These are phyloP conservation scores for Macadamia integrifolia DNA, from an alignment of 164 flowering plant species.

Conservation along the genomic window DNA sequence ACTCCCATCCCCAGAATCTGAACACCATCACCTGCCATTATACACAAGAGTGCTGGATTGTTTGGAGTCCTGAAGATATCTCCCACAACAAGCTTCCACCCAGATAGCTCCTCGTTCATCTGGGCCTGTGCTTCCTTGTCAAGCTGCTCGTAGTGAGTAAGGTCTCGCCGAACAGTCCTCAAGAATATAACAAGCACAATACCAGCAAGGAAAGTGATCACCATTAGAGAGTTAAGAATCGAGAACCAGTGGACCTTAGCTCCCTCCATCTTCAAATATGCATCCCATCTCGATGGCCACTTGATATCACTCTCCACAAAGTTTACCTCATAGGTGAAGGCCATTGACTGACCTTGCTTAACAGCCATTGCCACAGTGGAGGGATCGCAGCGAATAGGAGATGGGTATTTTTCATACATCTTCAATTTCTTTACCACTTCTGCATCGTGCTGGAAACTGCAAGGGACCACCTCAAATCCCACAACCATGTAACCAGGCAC, in stretches of 20 bases:
- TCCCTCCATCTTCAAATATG: constrained; percentile 32
- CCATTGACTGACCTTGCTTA: constrained; percentile 58
- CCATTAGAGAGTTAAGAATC: constrained; percentile 13
- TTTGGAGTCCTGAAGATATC: background rate
- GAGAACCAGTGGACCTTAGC: constrained; percentile 14
- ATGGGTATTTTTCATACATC: constrained; percentile 49
- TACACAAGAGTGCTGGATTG: background rate
- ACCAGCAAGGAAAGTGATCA: constrained; percentile 10
- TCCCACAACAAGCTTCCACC: background rate
- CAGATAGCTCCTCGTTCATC: background rate
- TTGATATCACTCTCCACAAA: constrained; percentile 60
- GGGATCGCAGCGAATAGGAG: constrained; percentile 53
- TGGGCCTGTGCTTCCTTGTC: constrained; percentile 3
- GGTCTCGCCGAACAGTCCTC: constrained; percentile 1
- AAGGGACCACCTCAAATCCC: constrained; percentile 68
- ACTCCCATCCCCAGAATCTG: constrained; percentile 4
- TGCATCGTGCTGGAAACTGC: constrained; percentile 18
- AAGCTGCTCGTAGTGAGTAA: background rate
- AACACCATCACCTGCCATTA: constrained; percentile 6
- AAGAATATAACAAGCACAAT: constrained; percentile 7
- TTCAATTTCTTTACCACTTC: constrained; percentile 48
- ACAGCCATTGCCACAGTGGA: constrained; percentile 50
- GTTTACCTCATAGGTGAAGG: constrained; percentile 65
- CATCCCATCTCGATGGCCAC: constrained; percentile 47
- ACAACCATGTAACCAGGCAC: constrained; percentile 80